Conservation (phyloP, 345 rosid species). For the Nephelium lappaceum region DNA sequence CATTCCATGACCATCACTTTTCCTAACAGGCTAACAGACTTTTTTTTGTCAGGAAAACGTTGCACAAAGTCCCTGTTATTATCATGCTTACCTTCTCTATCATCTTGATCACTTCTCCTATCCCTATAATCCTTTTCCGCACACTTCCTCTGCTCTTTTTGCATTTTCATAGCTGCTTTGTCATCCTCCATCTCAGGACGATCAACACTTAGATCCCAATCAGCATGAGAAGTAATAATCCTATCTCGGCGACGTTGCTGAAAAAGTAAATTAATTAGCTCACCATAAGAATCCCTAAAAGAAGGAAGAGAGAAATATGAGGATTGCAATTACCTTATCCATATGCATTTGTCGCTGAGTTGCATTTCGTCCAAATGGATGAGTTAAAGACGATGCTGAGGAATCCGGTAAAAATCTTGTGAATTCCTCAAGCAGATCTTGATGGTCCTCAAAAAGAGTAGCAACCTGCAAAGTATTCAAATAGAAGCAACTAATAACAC, state of each 20-base stretch:
- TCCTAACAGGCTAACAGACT: conserved; percentile 56
- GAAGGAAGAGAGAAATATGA: conserved; percentile 15
- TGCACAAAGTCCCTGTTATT: conserved; percentile 58
- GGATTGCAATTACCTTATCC: conserved; percentile 57
- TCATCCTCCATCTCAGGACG: conserved; percentile 77
- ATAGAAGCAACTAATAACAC: conserved; percentile 21
- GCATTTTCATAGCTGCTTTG: conserved; percentile 57
- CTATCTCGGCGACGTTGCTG: conserved; percentile 82
- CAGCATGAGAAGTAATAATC: conserved; percentile 58
- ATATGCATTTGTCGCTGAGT: conserved; percentile 58
- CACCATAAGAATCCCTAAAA: conserved; percentile 20
- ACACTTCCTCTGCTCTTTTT: conserved; percentile 73
- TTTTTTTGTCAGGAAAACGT: conserved; percentile 66
- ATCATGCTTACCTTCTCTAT: conserved; percentile 77
- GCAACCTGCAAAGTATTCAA: conserved; percentile 60
- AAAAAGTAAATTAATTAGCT: conserved; percentile 23
- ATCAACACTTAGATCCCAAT: conserved; percentile 74
- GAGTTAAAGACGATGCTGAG: conserved; percentile 52
- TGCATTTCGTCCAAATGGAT: conserved; percentile 52
- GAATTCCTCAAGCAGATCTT: conserved; percentile 90
- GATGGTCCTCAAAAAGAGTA: conserved; percentile 72
- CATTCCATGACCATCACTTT: conserved; percentile 66
- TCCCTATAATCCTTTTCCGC: conserved; percentile 76
- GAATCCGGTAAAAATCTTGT: conserved; percentile 74
- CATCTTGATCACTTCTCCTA: conserved; percentile 71